phyloP scores from a whole-genome alignment of 1,139 yeast species.

The Kodamaea arcana region DNA sequence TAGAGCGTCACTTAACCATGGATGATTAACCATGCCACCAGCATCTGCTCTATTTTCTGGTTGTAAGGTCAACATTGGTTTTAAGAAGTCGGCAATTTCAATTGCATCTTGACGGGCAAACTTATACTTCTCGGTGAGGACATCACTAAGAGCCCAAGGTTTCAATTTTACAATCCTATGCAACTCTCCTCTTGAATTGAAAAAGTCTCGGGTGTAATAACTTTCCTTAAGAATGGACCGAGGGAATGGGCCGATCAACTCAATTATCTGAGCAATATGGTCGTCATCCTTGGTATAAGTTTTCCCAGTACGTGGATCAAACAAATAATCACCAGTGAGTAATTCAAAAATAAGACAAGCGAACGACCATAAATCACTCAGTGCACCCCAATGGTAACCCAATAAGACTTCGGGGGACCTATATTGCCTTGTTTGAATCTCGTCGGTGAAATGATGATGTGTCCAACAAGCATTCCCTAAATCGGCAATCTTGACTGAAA shows the following conservation, averaged over 20 bases:
- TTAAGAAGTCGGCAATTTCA: conserved; percentile 48
- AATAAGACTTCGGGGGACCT: conserved; percentile 45
- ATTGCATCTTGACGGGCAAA: conserved; percentile 28
- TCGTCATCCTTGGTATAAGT: conserved; percentile 47
- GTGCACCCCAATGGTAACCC: conserved; percentile 51
- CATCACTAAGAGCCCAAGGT: conserved; percentile 49
- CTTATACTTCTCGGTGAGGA: conserved; percentile 41
- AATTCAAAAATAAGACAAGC: conserved; percentile 45
- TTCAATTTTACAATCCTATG: conserved; percentile 34
- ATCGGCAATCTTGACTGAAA: conserved; percentile 48
- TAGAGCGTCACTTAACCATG: conserved; percentile 35
- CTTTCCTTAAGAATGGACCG: conserved; percentile 42
- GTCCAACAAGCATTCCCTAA: conserved; percentile 51
- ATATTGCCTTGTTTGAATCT: conserved; percentile 48
- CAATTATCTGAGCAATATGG: conserved; percentile 48
- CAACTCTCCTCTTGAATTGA: conserved; percentile 28
- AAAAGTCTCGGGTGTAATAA: conserved; percentile 41
- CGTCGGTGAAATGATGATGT: conserved; percentile 48
- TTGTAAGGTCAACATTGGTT: conserved; percentile 68
- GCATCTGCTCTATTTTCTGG: conserved; percentile 64
- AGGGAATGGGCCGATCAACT: conserved; percentile 43
- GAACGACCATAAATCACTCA: conserved; percentile 48
- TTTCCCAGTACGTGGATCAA: conserved; percentile 47
- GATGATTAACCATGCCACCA: conserved; percentile 37
- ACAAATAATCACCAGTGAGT: conserved; percentile 46